Base-by-base conservation (phyloP, 768 basidiomycete genomes). In the Russula sp. region DNA sequence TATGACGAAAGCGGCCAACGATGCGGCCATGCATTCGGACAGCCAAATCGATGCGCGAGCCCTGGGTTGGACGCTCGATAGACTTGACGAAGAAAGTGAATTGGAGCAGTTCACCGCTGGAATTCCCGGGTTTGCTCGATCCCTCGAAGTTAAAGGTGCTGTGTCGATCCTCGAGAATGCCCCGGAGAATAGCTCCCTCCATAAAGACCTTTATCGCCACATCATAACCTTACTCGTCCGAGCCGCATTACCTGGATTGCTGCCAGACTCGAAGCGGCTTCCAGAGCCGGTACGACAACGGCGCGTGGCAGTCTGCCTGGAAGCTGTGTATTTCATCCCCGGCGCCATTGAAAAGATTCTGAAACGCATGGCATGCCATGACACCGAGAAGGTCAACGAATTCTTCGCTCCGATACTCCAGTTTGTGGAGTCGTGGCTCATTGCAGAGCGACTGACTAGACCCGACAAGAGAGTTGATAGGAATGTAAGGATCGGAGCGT, bases 31-130 rank as follows among this genome's bases (percentile, higher is more conserved):
- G 16, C 16, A 20, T 16, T n/a, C 10, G 16, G 16, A 43, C 39
- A 18, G 14, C n/a, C 10, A 20, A 13, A 43, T 51, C 2, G 35
- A 45, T 36, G 55, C 60, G 7, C 48, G 49, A 4, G 56, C 60
- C 1, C 25, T 61, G 9, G 39, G 41, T 20, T 61, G 60, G 60
- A 61, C 55, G 1, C 60, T 61, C 18, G 49, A 61, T 36, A 45
- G 20, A 14, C 42, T 50, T 6, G 60, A 46, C 29, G 60, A 61
- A 25, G 55, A 57, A 16, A 29, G 56, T 6, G 55, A 61, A 18
- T 22, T 61, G 18, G 55, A 32, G 16, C 18, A 22, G 35, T 61
- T 61, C 29, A 20, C 36, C 34, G 55, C 48, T 1, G 60, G 60
- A 22, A 61, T 61, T 38, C 43, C 60, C 25, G 41, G 25, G n/a